Evolutionary conservation across 768 basidiomycete genomes (phyloP).

Genomic region (Podaxis carcinomalis): DNA sequence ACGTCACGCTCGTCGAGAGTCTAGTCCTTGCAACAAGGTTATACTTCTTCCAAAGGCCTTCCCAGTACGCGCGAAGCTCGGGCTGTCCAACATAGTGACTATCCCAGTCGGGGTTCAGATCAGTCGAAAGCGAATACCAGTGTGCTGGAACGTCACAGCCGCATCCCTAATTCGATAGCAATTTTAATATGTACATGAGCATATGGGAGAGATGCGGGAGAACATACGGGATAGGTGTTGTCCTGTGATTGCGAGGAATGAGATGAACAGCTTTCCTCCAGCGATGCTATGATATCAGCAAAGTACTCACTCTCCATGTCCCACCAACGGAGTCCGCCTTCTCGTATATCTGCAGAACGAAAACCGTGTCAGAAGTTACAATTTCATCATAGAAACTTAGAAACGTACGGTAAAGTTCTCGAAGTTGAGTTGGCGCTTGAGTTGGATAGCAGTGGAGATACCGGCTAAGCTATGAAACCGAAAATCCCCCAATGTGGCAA

Average conservation of each 20-base stretch:
- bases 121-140: constrained; percentile 53
- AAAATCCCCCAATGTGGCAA: not conserved
- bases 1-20: constrained; percentile 35
- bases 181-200: not conserved
- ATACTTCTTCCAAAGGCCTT: constrained; percentile 40
- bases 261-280: not conserved
- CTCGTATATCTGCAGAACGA: constrained; percentile 42
- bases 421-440: constrained; percentile 39
- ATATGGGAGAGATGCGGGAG: not conserved
- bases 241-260: constrained; percentile 28
- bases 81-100: constrained; percentile 41
- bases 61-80: constrained; percentile 50
- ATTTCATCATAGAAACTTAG: not conserved
- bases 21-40: constrained; percentile 35
- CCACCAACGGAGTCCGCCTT: constrained; percentile 44
- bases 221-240: constrained; percentile 49
- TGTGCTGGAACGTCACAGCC: constrained; percentile 53
- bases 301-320: constrained; percentile 48
- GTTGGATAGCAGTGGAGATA: constrained; percentile 42
- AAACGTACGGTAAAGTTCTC: constrained; percentile 44
- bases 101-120: constrained; percentile 51
- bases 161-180: constrained; percentile 35
- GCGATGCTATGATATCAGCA: not conserved
- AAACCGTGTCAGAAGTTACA: not conserved
- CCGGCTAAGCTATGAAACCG: constrained; percentile 34